Base-by-base conservation (phyloP, 441 rosid genomes). In the Populus hybrid region DNA sequence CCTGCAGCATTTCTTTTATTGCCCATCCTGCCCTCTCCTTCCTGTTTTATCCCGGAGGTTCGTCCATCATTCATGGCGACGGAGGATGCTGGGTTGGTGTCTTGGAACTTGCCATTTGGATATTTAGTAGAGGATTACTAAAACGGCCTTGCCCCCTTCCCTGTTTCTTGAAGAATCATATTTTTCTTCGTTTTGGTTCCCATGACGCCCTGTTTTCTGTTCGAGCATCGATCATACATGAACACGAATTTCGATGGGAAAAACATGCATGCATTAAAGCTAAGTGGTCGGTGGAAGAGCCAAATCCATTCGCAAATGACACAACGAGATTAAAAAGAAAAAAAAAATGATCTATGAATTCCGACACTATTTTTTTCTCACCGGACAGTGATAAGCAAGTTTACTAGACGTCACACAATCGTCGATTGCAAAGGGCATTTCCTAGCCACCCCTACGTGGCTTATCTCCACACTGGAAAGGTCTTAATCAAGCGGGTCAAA, bases 401-500 rank as follows among this genome's bases (percentile, higher is more conserved):
- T 50, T 16, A 50, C 7, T 16, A 50, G 2, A 50, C 56, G 56
- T 50, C 56, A 50, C 56, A 14, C 56, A 50, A 14, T 38, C 45
- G 45, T 38, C 45, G 45, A 38, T 38, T 38, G 45, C 45, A 38
- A 38, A 2, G 45, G 45, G 45, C 45, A 9, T 38, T 38, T 38
- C 56, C 7, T 45, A 45, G 56, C 56, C 56, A 45, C 56, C 56
- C 20, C 56, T 50, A 50, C n/a, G 56, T 14, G 31, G 36, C 73
- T 20, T 20, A 20, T 35, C 21, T 29, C 50, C 23, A 14, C 18
- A 31, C 2, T 70, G 67, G 73, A 82, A 38, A 64, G 76, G 87
- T 81, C 85, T 65, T 82, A 81, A 77, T 87, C 88, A 82, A 40
- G 31, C 36, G 67, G 71, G 86, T 87, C 84, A 84, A 86, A 81